Base-by-base conservation (phyloP, 192 early-diverging fungal species). In the Coemansia umbellata region DNA sequence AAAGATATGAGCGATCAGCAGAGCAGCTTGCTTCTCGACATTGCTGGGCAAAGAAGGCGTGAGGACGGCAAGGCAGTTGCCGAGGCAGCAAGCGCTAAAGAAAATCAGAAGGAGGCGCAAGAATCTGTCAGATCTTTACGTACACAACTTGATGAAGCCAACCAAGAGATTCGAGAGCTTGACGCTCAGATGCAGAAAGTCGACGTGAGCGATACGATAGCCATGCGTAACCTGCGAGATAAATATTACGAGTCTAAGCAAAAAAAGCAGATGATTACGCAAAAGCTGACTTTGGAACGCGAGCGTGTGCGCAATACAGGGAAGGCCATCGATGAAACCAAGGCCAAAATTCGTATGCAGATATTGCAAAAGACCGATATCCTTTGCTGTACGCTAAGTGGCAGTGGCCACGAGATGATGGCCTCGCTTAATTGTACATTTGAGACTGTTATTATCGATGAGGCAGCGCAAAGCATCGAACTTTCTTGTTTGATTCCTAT, bases 391-490 rank as follows among this genome's bases (percentile, higher is more conserved):
- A 98, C 95, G 3, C 72, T 98, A 10, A 85, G 82, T 50, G 90
- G 88, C 15, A 88, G 89, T 47, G 95, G 93, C 0, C 88, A 95
- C 37, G 93, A 95, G 26, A 73, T 85, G 43, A 58, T 98, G 33
- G 75, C 81, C 0, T 77, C 79, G 31, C 57, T 89, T 9, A 52
- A 69, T 10, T 78, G 88, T 30, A 74, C 78, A 7, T 97, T 95
- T 64, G 83, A 84, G 17, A 84, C 86, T 0, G 88, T 95, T 9
- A 94, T 98, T 52, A 89, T 98, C 48, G 95, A 98, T 60, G 95
- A 98, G 66, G 95, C 95, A 0, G 92, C 92, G 19, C 95, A 98
- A 58, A 85, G 90, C 3, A 85, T 93, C 22, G 95, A 98, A 65
- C 75, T 94, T 10, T 81, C 83, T 18, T 85, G 86, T 5, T 47